phyloP scores from a whole-genome alignment of 768 basidiomycete genomes.

The Mycena rebaudengoi region DNA sequence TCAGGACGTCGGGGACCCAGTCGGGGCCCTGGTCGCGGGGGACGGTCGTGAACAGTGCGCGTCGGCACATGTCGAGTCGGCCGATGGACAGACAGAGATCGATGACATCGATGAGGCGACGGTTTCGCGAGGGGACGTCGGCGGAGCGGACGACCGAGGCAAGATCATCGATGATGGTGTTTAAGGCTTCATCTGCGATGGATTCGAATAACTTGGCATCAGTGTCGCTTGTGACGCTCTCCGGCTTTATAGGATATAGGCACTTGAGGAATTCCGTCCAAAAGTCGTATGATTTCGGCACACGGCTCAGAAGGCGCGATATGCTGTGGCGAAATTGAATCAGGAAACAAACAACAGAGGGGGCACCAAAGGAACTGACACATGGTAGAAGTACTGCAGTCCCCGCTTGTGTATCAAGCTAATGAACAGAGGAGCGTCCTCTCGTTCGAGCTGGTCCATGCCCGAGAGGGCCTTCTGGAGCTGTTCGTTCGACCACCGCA shows the following conservation, averaged over 20 bases:
- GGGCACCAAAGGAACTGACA: constrained; percentile 3
- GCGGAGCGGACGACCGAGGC: constrained; percentile 15
- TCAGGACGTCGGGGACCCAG: constrained; percentile 22
- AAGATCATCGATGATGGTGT: constrained; percentile 26
- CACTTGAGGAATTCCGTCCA: constrained; percentile 25
- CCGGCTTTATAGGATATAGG: constrained; percentile 11
- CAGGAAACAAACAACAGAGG: not conserved
- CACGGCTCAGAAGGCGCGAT: constrained; percentile 16
- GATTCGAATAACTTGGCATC: constrained; percentile 18
- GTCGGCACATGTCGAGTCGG: constrained; percentile 27
- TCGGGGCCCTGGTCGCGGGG: constrained; percentile 23
- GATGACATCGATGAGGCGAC: constrained; percentile 27
- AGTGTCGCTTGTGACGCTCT: constrained; percentile 15
- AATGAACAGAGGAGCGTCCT: constrained; percentile 16
- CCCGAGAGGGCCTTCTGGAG: constrained; percentile 19
- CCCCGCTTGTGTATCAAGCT: constrained; percentile 20
- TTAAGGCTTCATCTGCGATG: constrained; percentile 21
- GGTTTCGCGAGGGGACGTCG: constrained; percentile 18
- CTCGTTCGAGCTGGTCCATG: constrained; percentile 24
- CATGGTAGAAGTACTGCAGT: constrained; percentile 23
- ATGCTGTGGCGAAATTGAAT: constrained; percentile 11
- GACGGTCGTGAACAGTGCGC: constrained; percentile 24
- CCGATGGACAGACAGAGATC: constrained; percentile 21
- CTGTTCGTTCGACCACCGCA: constrained; percentile 18
- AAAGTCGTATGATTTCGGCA: constrained; percentile 27